phyloP scores from a whole-genome alignment of 495 filamentous ascomycete genomes.

The Apodospora peruviana region DNA sequence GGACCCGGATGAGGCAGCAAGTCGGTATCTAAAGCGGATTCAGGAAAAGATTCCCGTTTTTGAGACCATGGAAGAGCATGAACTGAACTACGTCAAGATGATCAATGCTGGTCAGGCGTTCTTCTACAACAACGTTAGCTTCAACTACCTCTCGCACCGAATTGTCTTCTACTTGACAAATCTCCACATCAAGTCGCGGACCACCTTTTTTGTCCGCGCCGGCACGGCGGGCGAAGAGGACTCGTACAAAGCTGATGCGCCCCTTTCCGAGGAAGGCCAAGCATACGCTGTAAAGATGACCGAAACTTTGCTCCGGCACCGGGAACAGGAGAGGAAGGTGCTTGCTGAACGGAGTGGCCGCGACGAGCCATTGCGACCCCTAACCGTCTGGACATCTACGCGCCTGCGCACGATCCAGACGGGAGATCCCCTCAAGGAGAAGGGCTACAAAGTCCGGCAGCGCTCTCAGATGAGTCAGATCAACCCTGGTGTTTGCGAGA shows the following conservation, averaged over 20 bases:
- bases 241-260: conserved; percentile 84
- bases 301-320: conserved; percentile 72
- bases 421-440: conserved; percentile 67
- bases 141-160: conserved; percentile 89
- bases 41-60: conserved; percentile 89
- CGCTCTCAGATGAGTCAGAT: conserved; percentile 94
- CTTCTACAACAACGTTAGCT: conserved; percentile 89
- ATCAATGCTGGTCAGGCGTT: conserved; percentile 94
- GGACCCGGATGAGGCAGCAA: conserved; percentile 84
- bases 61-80: conserved; percentile 90
- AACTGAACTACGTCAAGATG: conserved; percentile 98
- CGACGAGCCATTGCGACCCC: conserved; percentile 63
- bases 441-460: conserved; percentile 81
- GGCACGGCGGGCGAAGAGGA: conserved; percentile 67
- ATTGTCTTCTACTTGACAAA: conserved; percentile 99
- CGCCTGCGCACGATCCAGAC: conserved; percentile 86
- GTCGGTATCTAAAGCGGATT: conserved; percentile 85
- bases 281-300: conserved; percentile 88
- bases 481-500: conserved; percentile 93
- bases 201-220: conserved; percentile 87
- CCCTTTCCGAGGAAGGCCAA: conserved; percentile 71
- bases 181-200: conserved; percentile 87
- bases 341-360: conserved; percentile 63
- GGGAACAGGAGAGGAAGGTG: conserved; percentile 70
- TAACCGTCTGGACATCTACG: conserved; percentile 94